Conservation (phyloP, 2,329 filamentous ascomycete species). For the Dichotomopilus funicola region DNA sequence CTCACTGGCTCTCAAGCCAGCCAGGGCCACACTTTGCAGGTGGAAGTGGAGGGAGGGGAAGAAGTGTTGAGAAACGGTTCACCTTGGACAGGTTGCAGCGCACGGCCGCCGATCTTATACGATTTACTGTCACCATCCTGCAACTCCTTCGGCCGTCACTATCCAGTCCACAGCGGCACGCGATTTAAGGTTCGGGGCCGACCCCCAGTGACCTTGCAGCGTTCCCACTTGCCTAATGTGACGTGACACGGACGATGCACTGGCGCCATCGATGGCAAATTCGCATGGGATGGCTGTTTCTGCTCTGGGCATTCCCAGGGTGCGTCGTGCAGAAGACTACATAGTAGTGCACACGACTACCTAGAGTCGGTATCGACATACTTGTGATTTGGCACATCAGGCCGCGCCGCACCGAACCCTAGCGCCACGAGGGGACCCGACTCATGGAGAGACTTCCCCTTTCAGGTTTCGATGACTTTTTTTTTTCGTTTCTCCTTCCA, state of each 20-base stretch:
- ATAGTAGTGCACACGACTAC: too few species aligned
- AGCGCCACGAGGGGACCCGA: background rate
- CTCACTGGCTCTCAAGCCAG: too few species aligned
- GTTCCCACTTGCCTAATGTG: background rate
- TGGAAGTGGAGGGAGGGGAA: too few species aligned
- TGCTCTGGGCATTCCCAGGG: too few species aligned
- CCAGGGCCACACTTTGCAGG: too few species aligned
- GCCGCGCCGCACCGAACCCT: background rate
- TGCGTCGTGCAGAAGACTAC: too few species aligned
- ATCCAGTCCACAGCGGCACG: background rate
- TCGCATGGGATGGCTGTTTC: background rate
- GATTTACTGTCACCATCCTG: background rate
- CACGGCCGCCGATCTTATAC: constrained; percentile 6
- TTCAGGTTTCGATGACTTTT: background rate
- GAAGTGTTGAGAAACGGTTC: too few species aligned
- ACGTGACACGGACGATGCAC: constrained; percentile 11
- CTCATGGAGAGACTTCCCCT: background rate
- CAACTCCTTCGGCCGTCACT: background rate
- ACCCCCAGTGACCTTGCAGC: background rate
- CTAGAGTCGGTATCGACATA: too few species aligned
- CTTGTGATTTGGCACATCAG: too few species aligned
- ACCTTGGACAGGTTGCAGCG: background rate
- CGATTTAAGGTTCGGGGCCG: background rate
- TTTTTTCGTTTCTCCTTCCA: background rate
- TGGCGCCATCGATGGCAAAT: constrained; percentile 17